Conservation (phyloP, 1,284 basidiomycete species). For the Irpex sp. region DNA sequence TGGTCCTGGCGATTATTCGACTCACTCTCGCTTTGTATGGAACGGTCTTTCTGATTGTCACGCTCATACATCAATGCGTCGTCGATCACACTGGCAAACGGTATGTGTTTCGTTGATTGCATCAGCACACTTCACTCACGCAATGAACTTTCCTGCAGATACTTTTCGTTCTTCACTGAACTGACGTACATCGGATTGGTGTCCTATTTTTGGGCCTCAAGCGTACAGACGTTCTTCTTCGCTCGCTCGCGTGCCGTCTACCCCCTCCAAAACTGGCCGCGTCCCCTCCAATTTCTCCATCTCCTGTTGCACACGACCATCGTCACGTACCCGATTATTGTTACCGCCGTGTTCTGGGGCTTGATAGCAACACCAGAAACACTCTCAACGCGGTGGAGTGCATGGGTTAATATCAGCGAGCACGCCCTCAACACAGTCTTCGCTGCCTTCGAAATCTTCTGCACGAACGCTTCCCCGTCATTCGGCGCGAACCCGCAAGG, state of each 20-base stretch:
- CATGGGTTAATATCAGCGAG: constrained; percentile 57
- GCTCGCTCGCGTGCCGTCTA: constrained; percentile 37
- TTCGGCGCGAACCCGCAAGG: not conserved
- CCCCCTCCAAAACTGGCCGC: constrained; percentile 58
- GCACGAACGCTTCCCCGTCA: constrained; percentile 46
- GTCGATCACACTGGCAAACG: constrained; percentile 24
- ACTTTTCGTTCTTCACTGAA: constrained; percentile 61
- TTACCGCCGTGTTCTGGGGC: constrained; percentile 66
- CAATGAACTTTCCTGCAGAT: constrained; percentile 32
- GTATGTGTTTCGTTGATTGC: constrained; percentile 11
- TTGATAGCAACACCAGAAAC: constrained; percentile 43
- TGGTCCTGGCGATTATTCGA: constrained; percentile 43
- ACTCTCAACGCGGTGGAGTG: constrained; percentile 38
- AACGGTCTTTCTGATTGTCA: constrained; percentile 41
- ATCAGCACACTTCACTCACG: not conserved
- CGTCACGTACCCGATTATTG: constrained; percentile 60
- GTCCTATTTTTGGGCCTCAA: constrained; percentile 59
- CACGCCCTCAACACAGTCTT: constrained; percentile 62
- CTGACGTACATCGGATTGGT: constrained; percentile 60
- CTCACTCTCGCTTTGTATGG: constrained; percentile 51
- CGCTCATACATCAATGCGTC: constrained; percentile 37
- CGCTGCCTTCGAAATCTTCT: constrained; percentile 53
- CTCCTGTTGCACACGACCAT: constrained; percentile 50
- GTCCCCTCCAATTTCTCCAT: constrained; percentile 54
- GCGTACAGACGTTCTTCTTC: constrained; percentile 50